A percentile compares a stretch with the other conserved stretches of the same genome.
Conservation (phyloP, 176 grass and related monocot species). For the bread wheat (Triticum aestivum) region DNA sequence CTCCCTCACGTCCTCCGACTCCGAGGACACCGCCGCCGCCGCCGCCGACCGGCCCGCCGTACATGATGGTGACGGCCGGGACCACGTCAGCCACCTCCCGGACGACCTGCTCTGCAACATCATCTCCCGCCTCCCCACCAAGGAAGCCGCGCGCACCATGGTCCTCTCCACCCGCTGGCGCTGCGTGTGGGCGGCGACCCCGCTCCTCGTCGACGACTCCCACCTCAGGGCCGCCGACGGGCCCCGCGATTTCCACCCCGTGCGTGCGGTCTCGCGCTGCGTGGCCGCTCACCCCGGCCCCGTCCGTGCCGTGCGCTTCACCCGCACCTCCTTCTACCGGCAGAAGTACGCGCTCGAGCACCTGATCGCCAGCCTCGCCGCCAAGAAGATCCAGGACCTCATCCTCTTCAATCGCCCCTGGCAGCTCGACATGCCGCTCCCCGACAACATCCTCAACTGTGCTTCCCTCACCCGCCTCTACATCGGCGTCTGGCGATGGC, state of each 20-base stretch:
- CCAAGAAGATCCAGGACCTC: constrained; percentile 36
- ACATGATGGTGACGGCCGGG: constrained; percentile 4
- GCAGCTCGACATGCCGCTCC: constrained; percentile 41
- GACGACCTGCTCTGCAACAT: not conserved
- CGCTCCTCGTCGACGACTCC: not conserved
- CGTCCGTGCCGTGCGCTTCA: constrained; percentile 15
- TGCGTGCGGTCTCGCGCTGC: constrained; percentile 20
- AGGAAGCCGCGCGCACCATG: not conserved
- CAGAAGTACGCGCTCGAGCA: constrained; percentile 28
- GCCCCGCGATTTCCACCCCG: not conserved
- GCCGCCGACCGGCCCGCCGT: not conserved
- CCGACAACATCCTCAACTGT: constrained; percentile 18
- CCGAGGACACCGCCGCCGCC: not conserved
- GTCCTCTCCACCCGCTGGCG: not conserved
- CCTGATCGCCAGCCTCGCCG: constrained; percentile 18
- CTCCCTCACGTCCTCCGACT: constrained; percentile 4
- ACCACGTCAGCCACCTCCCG: not conserved
- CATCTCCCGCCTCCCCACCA: constrained; percentile 13
- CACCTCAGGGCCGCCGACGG: not conserved
- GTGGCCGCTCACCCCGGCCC: constrained; percentile 35
- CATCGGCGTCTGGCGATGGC: constrained; percentile 32
- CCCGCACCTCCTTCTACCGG: constrained; percentile 14
- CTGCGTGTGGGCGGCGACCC: not conserved
- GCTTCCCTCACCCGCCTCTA: constrained; percentile 32
- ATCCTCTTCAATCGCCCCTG: constrained; percentile 41